Base-by-base conservation (phyloP, 176 grass and related monocot species). In the Musa acuminata region DNA sequence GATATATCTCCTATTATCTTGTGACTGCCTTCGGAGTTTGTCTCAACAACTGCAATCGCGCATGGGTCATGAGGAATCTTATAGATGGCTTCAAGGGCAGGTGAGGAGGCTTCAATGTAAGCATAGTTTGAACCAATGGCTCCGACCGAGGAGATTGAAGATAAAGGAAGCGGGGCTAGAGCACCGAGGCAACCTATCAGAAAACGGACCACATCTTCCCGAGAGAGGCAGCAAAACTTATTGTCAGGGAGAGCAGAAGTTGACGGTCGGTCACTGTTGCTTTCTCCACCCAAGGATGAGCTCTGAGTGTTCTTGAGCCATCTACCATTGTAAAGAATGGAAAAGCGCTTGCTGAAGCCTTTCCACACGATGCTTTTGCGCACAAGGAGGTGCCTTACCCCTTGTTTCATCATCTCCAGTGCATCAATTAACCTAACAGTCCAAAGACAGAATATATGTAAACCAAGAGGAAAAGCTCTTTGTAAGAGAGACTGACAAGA, bases 1-100 rank as follows among this genome's bases (percentile, higher is more conserved):
- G 94, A 93, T 52, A 97, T 93, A 80, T 97, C 93, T 67, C 94
- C 94, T 0, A 97, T 79, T 74, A 97, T 93, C 78, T 87, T 91
- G 67, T 79, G 81, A 25, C 75, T 74, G 67, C 90, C 90, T 13
- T 89, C 82, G 3, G 77, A 70, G 13, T 67, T 27, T 1, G 75
- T 90, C 80, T 97, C 94, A 3, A 91, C 87, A 8, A 93, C 94
- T 35, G 90, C 94, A 51, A 91, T 64, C 0, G 90, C 85, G 11
- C 83, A 87, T 14, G 90, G 94, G n/a, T 97, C 90, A 24, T 80
- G 67, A 79, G 83, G 90, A 63, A 80, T 88, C 80, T 91, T 97
- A 22, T 85, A 73, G 49, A 88, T 72, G 74, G 89, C 87, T 80
- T 97, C 90, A 69, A 97, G 81, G 51, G 90, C 85, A 2, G 85